These are phyloP conservation scores for Colletotrichum paranaense DNA, from an alignment of 2,329 filamentous ascomycete species.

Conservation along the genomic window DNA sequence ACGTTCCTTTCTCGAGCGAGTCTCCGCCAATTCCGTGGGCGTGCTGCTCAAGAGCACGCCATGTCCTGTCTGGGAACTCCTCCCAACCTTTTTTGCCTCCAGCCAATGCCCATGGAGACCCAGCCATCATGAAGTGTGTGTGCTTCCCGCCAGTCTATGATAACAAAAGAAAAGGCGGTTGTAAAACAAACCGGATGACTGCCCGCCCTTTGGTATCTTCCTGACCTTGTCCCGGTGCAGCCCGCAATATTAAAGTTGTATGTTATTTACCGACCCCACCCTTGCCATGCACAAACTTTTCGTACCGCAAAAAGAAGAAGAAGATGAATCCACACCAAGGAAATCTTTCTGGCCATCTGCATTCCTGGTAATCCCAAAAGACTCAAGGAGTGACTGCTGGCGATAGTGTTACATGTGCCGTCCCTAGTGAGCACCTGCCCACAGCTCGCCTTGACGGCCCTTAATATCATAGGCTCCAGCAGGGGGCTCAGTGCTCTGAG, in stretches of 20 bases:
- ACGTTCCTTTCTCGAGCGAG: constrained; percentile 25
- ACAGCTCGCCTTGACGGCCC: constrained; percentile 65
- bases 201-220: constrained; percentile 31
- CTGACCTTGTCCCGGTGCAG: constrained; percentile 24
- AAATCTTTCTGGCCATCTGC: not conserved
- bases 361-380: not conserved
- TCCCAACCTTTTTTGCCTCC: constrained; percentile 28
- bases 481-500: constrained; percentile 78
- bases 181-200: constrained; percentile 30
- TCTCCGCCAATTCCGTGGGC: constrained; percentile 4
- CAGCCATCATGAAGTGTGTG: constrained; percentile 31
- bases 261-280: constrained; percentile 35
- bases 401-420: not conserved
- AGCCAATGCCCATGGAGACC: constrained; percentile 29
- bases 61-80: constrained; percentile 32
- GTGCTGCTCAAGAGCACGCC: constrained; percentile 6
- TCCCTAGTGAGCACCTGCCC: constrained; percentile 59
- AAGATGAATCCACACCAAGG: not conserved
- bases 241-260: constrained; percentile 37
- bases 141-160: constrained; percentile 34
- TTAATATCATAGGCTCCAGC: constrained; percentile 71
- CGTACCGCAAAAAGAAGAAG: not conserved
- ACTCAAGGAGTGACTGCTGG: not conserved
- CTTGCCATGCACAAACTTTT: constrained; percentile 36
- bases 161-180: constrained; percentile 30